phyloP scores from a whole-genome alignment of 768 basidiomycete genomes.

The Suillus spraguei region DNA sequence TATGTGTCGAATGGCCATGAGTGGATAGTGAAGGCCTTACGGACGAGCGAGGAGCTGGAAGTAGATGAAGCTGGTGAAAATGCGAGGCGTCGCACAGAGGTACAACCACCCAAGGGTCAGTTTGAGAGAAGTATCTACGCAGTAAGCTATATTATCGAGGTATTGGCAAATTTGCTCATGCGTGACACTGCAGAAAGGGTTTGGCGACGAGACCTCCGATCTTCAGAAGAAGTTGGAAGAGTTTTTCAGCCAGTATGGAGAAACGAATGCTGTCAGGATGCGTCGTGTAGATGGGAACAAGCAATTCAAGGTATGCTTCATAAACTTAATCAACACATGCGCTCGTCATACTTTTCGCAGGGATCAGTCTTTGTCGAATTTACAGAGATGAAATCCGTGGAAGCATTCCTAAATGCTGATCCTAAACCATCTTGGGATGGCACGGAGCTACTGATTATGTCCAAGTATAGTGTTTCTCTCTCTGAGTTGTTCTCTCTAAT shows the following conservation, averaged over 20 bases:
- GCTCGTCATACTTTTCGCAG: slow-evolving; percentile 41
- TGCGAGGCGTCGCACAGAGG: slow-evolving; percentile 73
- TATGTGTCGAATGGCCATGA: slow-evolving; percentile 58
- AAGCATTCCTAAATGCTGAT: slow-evolving; percentile 77
- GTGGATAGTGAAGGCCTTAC: slow-evolving; percentile 74
- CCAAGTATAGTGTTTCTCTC: slow-evolving; percentile 60
- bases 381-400: slow-evolving; percentile 64
- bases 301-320: slow-evolving; percentile 76
- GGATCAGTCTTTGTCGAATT: slow-evolving; percentile 95
- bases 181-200: slow-evolving; percentile 74
- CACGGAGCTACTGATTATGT: slow-evolving; percentile 78
- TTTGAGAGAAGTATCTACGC: slow-evolving; percentile 89
- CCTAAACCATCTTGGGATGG: slow-evolving; percentile 83
- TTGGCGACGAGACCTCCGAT: slow-evolving; percentile 63
- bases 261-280: slow-evolving; percentile 84
- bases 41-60: slow-evolving; percentile 58
- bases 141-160: slow-evolving; percentile 49
- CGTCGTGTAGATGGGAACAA: slow-evolving; percentile 77
- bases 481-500: background rate
- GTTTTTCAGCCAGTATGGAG: slow-evolving; percentile 80
- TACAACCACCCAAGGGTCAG: slow-evolving; percentile 75
- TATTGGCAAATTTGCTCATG: slow-evolving; percentile 2
- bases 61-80: slow-evolving; percentile 74
- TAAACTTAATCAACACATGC: background rate
- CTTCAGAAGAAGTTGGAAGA: slow-evolving; percentile 76